A percentile compares a stretch with the other conserved stretches of the same genome.
Conservation (phyloP, 139 green algal species). For the Mychonastes homosphaera region DNA sequence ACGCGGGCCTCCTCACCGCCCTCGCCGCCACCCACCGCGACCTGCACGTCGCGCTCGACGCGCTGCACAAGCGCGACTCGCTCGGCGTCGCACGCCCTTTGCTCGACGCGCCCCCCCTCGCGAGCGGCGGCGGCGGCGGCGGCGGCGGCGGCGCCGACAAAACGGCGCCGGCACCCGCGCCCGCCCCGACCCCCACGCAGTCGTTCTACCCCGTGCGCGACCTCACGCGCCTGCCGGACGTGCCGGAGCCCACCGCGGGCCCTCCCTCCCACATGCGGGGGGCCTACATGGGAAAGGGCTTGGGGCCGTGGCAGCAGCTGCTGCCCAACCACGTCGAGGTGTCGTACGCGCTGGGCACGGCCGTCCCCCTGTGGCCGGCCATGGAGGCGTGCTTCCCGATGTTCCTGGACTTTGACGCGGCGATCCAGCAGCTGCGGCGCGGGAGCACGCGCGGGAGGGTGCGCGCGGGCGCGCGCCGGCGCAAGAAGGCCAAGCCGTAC, state of each 20-base stretch:
- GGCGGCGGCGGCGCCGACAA: background rate
- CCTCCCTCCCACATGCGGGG: conserved; percentile 4
- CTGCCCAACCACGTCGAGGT: conserved; percentile 23
- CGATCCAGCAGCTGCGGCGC: conserved; percentile 5
- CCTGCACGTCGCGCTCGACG: conserved; percentile 15
- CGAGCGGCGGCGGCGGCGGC: background rate
- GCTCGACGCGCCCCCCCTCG: conserved; percentile 9
- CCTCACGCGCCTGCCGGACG: conserved; percentile 11
- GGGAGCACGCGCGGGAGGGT: background rate
- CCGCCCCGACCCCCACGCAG: conserved; percentile 13
- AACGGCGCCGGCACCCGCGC: conserved; percentile 4
- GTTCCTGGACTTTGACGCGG: conserved; percentile 4
- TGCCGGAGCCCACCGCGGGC: conserved; percentile 1
- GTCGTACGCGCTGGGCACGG: conserved; percentile 6
- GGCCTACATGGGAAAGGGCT: conserved; percentile 5
- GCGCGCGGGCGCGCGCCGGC: background rate
- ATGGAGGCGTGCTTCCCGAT: conserved; percentile 18
- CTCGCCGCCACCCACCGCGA: conserved; percentile 12
- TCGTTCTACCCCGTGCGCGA: conserved; percentile 20
- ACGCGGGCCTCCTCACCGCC: conserved; percentile 16
- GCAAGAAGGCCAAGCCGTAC: no score
- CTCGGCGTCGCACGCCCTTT: conserved; percentile 11
- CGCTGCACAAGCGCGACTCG: conserved; percentile 18
- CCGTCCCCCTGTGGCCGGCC: conserved; percentile 8
- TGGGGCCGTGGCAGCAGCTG: conserved; percentile 6